Evolutionary conservation across 139 green algal genomes (phyloP).

Genomic region (Penium margaritaceum): DNA sequence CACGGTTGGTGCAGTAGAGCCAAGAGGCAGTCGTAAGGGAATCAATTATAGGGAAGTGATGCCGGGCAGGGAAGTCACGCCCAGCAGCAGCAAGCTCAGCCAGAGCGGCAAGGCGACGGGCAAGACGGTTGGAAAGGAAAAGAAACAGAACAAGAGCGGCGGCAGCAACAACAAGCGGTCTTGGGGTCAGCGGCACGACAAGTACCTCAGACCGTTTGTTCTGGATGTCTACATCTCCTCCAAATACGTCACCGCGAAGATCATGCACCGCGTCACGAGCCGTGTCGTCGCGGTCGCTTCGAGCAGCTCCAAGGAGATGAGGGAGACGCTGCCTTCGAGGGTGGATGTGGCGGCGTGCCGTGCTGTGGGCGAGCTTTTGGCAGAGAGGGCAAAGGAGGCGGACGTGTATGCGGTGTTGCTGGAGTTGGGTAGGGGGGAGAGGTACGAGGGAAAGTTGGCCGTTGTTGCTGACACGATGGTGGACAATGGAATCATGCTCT

Average conservation of each 20-base stretch:
- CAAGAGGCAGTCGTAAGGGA: no score
- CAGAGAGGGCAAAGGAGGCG: constrained; percentile 28
- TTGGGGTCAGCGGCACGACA: constrained; percentile 27
- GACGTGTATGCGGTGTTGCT: constrained; percentile 33
- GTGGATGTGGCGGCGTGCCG: constrained; percentile 2
- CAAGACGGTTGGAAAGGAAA: no score
- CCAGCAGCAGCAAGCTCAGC: no score
- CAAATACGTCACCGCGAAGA: constrained; percentile 27
- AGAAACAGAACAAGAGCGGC: no score
- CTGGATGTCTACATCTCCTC: constrained; percentile 33
- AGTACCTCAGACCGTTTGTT: constrained; percentile 38
- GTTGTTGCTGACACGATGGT: constrained; percentile 23
- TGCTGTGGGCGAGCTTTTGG: constrained; percentile 19
- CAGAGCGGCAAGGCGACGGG: no score
- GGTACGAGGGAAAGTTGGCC: constrained; percentile 33
- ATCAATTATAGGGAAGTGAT: no score
- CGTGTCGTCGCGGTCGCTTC: constrained; percentile 28
- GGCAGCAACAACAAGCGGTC: no score
- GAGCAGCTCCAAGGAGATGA: constrained; percentile 27
- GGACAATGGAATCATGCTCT: constrained; percentile 29
- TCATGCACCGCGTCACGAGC: constrained; percentile 38
- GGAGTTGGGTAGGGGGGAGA: constrained; percentile 20
- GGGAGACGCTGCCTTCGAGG: background rate
- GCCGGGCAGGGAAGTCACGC: no score
- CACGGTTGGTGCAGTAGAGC: no score